These are phyloP conservation scores for Perkinsus olseni DNA, from an alignment of 169 alveolate genomes.

Conservation along the genomic window DNA sequence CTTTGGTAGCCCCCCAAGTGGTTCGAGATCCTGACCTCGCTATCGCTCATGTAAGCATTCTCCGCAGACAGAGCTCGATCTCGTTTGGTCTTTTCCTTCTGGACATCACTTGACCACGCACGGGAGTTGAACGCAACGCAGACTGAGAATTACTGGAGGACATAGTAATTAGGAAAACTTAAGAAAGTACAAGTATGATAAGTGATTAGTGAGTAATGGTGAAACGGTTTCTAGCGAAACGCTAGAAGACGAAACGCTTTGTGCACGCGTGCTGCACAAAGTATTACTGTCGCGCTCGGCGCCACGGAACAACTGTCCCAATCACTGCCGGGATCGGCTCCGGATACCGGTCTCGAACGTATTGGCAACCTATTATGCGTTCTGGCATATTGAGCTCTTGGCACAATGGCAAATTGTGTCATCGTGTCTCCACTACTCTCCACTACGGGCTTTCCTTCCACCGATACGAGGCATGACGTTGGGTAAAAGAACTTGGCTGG, in stretches of 20 bases:
- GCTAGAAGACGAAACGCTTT: neutral
- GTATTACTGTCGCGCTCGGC: neutral
- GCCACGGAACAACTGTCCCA: neutral
- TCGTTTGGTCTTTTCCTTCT: no score
- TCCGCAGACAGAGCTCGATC: no score
- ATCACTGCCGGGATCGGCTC: neutral
- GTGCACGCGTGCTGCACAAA: neutral
- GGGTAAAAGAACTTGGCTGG: no score
- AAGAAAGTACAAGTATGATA: neutral
- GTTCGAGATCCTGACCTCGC: no score
- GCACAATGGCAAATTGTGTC: neutral
- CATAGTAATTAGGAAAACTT: neutral
- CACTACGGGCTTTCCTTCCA: no score
- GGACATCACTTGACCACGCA: no score
- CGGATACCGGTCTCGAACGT: neutral
- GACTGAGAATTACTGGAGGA: neutral
- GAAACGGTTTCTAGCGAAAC: neutral
- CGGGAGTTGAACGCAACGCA: neutral
- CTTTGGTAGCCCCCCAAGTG: no score
- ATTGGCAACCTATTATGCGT: neutral
- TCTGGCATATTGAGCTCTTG: neutral
- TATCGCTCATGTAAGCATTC: no score
- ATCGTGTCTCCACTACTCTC: no score
- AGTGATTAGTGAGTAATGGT: neutral
- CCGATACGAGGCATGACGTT: no score